A percentile compares a stretch with the other conserved stretches of the same genome.
Conservation (phyloP, 495 filamentous ascomycete genomes). For the Corynascus novoguineensis region DNA sequence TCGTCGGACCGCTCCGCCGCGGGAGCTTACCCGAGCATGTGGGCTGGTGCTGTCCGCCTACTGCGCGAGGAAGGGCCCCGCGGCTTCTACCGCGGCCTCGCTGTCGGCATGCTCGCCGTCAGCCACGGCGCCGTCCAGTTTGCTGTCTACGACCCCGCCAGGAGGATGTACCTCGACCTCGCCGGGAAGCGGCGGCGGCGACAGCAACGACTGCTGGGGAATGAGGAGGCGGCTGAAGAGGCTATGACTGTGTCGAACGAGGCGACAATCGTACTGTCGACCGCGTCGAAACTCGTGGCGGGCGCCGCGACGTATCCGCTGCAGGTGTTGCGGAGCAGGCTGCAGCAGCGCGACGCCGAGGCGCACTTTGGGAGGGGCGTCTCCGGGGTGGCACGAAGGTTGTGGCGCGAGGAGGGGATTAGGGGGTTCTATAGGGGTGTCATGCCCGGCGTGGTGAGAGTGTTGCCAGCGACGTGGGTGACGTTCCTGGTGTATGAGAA, state of each 20-base stretch:
- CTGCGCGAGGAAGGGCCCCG: conserved; percentile 60
- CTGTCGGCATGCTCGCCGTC: conserved; percentile 83
- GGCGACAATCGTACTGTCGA: conserved; percentile 72
- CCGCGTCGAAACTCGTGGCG: conserved; percentile 79
- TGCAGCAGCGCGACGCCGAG: conserved; percentile 82
- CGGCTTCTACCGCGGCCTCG: conserved; percentile 79
- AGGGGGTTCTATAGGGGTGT: conserved; percentile 90
- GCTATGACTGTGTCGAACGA: conserved; percentile 55
- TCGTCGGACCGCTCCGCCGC: conserved; percentile 65
- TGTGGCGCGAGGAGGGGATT: conserved; percentile 73
- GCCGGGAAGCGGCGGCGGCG: conserved; percentile 19
- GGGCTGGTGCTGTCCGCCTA: conserved; percentile 59
- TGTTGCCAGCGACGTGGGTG: conserved; percentile 90
- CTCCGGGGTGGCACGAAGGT: conserved; percentile 61
- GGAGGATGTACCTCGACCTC: conserved; percentile 49
- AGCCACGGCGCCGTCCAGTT: conserved; percentile 94
- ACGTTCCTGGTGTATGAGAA: conserved; percentile 99
- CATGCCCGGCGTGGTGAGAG: conserved; percentile 78
- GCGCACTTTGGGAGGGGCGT: conserved; percentile 61
- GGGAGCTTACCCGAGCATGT: conserved; percentile 77
- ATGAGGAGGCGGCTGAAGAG: conserved; percentile 15
- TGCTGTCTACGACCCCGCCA: conserved; percentile 86
- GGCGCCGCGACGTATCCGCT: conserved; percentile 87
- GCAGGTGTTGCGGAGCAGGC: conserved; percentile 77
- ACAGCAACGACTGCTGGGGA: conserved; percentile 3